phyloP scores from a whole-genome alignment of 2,329 filamentous ascomycete genomes.

The Claviceps africana region DNA sequence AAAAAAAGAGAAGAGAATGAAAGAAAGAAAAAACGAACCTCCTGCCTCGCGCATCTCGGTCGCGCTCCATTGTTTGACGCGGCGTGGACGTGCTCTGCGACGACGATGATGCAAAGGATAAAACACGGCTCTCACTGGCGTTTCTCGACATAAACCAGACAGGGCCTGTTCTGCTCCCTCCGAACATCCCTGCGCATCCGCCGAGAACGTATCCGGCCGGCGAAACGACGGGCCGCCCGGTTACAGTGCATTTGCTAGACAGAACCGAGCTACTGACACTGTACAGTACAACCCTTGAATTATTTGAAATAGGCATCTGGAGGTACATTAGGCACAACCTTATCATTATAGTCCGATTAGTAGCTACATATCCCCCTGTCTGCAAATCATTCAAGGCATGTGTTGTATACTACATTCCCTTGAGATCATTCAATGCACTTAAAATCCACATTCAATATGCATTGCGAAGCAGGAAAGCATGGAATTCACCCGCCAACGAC shows the following conservation, averaged over 20 bases:
- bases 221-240: background rate
- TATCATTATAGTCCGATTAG: no score
- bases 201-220: background rate
- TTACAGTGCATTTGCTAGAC: background rate
- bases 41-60: conserved; percentile 20
- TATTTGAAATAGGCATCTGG: no score
- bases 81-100: background rate
- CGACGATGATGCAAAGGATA: background rate
- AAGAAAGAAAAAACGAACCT: conserved; percentile 14
- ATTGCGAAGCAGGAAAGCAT: no score
- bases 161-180: no score
- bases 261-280: background rate
- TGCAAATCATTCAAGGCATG: no score
- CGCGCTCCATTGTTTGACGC: conserved; percentile 21
- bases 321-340: no score
- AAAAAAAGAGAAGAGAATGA: no score
- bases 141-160: background rate
- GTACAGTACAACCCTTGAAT: background rate
- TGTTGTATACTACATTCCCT: no score
- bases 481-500: no score
- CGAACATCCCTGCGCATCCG: background rate
- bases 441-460: no score
- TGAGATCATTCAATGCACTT: no score
- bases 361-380: no score
- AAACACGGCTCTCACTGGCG: background rate